Base-by-base conservation (phyloP, 140 eudicot genomes). In the Erigeron philadelphicus region DNA sequence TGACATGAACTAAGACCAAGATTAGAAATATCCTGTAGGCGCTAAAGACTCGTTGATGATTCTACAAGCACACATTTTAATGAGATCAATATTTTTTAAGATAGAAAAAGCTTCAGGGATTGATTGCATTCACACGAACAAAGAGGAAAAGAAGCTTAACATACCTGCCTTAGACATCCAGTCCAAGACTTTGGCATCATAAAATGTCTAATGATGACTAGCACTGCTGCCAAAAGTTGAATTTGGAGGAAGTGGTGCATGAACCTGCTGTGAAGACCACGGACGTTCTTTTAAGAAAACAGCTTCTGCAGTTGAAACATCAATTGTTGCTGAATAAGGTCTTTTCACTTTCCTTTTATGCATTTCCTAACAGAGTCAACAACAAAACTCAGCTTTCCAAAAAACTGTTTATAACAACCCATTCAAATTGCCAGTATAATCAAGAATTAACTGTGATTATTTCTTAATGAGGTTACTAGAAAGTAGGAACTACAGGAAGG, bases 171-270 rank as follows among this genome's bases (percentile, higher is more conserved):
- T 12, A 43, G 58, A 70, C 35, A 72, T 62, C 66, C 58, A 11
- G 12, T 25, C 58, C 64, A 44, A 31, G 25, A 10, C 59, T 53
- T 53, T 60, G 48, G 45, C 46, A 42, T 45, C 58, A 12, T 56
- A 73, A 7, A 46, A 59, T 38, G 71, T 74, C 53, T 71, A 72
- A 11, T 45, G 58, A 18, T 56, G 49, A 62, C 59, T 13, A 49
- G 50, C 74, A 80, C 78, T 72, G 81, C 85, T 85, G 40, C 99
- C 97, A 75, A 94, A 90, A 68, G 84, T 80, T 0, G 99, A 82
- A 60, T 77, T 83, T 9, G 73, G 79, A 66, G 93, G 82, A 72
- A 84, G 76, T 1, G 92, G 71, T 61, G 88, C 77, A 40, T 87
- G 89, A 79, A 81, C 62, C 57, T 80, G 95, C 70, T 84, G 87